These are phyloP conservation scores for Phytophthora syringae DNA, from an alignment of 352 stramenopile genomes.

Conservation along the genomic window DNA sequence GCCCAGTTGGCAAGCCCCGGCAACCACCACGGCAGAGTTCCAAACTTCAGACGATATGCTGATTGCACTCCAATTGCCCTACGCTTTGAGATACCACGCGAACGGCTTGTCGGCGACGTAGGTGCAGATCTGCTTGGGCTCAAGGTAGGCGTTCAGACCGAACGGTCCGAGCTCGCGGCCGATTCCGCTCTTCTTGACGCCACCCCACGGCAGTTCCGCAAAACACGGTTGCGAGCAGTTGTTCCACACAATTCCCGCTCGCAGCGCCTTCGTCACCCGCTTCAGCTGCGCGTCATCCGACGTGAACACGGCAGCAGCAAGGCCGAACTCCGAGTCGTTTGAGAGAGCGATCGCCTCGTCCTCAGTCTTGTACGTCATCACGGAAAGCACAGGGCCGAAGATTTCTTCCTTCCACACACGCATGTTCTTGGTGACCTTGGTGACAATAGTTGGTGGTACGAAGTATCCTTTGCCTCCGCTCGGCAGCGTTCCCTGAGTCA, in stretches of 20 bases:
- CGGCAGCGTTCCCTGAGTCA: slow-evolving; percentile 77
- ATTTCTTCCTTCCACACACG: slow-evolving; percentile 91
- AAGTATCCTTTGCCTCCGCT: slow-evolving; percentile 80
- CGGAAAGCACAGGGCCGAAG: slow-evolving; percentile 89
- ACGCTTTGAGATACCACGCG: slow-evolving; percentile 56
- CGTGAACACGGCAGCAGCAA: slow-evolving; percentile 91
- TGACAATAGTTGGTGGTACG: slow-evolving; percentile 93
- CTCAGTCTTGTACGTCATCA: slow-evolving; percentile 88
- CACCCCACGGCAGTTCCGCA: slow-evolving; percentile 82
- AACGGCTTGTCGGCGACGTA: slow-evolving; percentile 76
- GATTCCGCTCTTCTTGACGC: slow-evolving; percentile 85
- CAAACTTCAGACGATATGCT: no score
- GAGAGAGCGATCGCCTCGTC: slow-evolving; percentile 86
- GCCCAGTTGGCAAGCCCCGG: no score
- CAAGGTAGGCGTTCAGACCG: slow-evolving; percentile 71
- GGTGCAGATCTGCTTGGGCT: slow-evolving; percentile 78
- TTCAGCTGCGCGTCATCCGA: slow-evolving; percentile 81
- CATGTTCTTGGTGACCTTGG: slow-evolving; percentile 74
- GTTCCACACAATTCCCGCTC: slow-evolving; percentile 92
- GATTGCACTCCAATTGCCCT: no score
- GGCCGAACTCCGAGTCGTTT: slow-evolving; percentile 87
- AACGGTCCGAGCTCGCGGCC: slow-evolving; percentile 79
- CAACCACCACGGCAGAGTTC: no score
- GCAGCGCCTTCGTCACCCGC: slow-evolving; percentile 84
- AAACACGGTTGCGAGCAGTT: slow-evolving; percentile 94